phyloP scores from a whole-genome alignment of 2,329 filamentous ascomycete species.

The Trichocomaceae sp. region DNA sequence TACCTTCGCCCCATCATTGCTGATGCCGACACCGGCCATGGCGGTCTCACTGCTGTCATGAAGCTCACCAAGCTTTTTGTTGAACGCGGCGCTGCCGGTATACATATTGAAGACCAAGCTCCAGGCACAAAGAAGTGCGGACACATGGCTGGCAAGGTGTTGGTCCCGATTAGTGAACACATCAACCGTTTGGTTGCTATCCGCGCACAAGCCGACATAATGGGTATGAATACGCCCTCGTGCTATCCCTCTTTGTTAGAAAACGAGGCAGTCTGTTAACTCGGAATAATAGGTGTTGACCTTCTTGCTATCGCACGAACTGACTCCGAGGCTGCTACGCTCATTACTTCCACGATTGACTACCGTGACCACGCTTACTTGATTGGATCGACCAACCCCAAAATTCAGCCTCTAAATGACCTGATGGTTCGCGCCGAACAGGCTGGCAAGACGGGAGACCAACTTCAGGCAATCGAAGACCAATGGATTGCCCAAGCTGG shows the following conservation, averaged over 20 bases:
- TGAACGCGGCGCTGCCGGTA: constrained; percentile 92
- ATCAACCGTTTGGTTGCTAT: constrained; percentile 97
- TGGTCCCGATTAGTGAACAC: constrained; percentile 95
- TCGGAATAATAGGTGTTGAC: constrained; percentile 55
- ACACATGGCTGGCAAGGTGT: constrained; percentile 97
- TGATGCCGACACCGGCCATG: constrained; percentile 94
- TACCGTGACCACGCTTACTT: constrained; percentile 93
- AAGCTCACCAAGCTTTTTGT: constrained; percentile 98
- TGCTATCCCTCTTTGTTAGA: not conserved
- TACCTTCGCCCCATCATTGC: constrained; percentile 94
- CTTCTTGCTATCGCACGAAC: constrained; percentile 88
- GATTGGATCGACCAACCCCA: constrained; percentile 78
- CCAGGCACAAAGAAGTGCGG: constrained; percentile 99
- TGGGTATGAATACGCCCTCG: constrained; percentile 54
- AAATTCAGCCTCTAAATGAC: constrained; percentile 76
- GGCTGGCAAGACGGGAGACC: constrained; percentile 68
- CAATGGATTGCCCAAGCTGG: constrained; percentile 71
- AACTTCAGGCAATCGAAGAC: constrained; percentile 89
- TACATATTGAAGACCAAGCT: constrained; percentile 98
- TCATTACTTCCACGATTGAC: constrained; percentile 95
- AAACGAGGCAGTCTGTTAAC: not conserved
- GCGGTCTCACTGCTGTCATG: constrained; percentile 97
- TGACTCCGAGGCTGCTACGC: constrained; percentile 93
- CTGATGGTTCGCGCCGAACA: constrained; percentile 83
- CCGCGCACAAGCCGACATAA: constrained; percentile 95